Conservation (phyloP, 176 grass and related monocot species). For the Coix lacrymajobi region DNA sequence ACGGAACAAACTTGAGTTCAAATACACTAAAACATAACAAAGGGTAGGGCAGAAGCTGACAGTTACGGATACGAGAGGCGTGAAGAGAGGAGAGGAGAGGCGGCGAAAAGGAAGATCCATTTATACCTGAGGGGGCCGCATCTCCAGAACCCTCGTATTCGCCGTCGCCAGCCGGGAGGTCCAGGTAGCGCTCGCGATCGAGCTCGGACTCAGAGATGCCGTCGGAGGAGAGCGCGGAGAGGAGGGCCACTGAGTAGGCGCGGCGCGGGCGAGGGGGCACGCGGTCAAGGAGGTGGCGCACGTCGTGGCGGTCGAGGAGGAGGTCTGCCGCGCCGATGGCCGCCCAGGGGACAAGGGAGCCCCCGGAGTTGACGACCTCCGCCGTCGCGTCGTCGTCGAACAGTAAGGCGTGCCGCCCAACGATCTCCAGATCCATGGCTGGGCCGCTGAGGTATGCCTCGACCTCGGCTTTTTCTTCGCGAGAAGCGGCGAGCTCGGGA, state of each 20-base stretch:
- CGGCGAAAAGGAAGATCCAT: neutral
- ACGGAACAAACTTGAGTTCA: neutral
- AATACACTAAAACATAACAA: neutral
- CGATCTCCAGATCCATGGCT: constrained; percentile 70
- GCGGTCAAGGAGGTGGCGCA: constrained; percentile 86
- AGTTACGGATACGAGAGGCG: neutral
- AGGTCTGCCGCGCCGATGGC: constrained; percentile 50
- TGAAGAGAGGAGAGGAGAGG: neutral
- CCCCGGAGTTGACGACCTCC: constrained; percentile 62
- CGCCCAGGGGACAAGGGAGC: constrained; percentile 79
- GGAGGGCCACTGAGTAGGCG: constrained; percentile 24
- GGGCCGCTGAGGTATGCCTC: neutral
- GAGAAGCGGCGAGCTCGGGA: neutral
- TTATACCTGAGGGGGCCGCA: constrained; percentile 25
- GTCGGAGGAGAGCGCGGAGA: constrained; percentile 6
- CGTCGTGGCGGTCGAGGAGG: constrained; percentile 89
- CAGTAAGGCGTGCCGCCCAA: constrained; percentile 73
- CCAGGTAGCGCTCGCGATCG: constrained; percentile 74
- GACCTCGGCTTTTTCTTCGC: neutral
- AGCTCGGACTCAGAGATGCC: constrained; percentile 48
- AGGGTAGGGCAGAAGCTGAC: neutral
- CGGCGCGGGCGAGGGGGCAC: constrained; percentile 65
- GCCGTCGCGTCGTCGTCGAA: constrained; percentile 86
- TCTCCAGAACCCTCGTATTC: constrained; percentile 21
- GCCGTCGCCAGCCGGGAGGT: constrained; percentile 30